Conservation (phyloP, 108 stramenopile species). For the Chaetoceros tenuissimus region DNA sequence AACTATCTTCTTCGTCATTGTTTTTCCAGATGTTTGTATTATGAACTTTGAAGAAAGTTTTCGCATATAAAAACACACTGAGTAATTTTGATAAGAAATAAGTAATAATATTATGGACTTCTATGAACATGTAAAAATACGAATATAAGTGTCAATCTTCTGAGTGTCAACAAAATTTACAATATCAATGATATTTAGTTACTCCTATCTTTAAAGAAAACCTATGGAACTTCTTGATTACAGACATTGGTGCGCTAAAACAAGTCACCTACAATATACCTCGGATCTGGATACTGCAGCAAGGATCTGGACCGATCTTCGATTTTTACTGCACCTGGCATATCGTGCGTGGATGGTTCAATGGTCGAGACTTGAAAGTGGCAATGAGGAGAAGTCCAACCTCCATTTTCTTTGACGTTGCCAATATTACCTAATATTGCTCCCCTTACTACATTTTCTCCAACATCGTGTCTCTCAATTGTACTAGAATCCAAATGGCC, state of each 20-base stretch:
- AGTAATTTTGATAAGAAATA: too few relatives aligned
- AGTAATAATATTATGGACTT: too few relatives aligned
- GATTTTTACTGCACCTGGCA: slow-evolving; percentile 63
- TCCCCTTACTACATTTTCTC: slow-evolving; percentile 21
- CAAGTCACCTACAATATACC: slow-evolving; percentile 53
- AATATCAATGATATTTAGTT: too few relatives aligned
- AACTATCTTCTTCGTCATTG: too few relatives aligned
- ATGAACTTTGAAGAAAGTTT: too few relatives aligned
- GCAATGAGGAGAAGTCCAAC: slow-evolving; percentile 58
- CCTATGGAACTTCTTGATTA: too few relatives aligned
- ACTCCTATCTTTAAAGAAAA: too few relatives aligned
- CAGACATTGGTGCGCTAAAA: slow-evolving; percentile 41
- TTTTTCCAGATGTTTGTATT: too few relatives aligned
- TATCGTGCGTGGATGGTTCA: slow-evolving; percentile 59
- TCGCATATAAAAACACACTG: too few relatives aligned
- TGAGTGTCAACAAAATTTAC: too few relatives aligned
- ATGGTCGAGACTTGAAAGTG: slow-evolving; percentile 57
- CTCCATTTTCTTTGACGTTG: slow-evolving; percentile 72
- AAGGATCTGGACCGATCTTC: slow-evolving; percentile 42
- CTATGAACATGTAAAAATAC: too few relatives aligned
- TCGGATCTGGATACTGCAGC: slow-evolving; percentile 57
- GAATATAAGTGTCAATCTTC: too few relatives aligned
- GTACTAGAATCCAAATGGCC: slow-evolving; percentile 56
- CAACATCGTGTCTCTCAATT: slow-evolving; percentile 7
- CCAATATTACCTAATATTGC: slow-evolving; percentile 35